A percentile compares a stretch with the other conserved stretches of the same genome.
Conservation (phyloP, 495 filamentous ascomycete species). For the Baudoinia panamericana region DNA sequence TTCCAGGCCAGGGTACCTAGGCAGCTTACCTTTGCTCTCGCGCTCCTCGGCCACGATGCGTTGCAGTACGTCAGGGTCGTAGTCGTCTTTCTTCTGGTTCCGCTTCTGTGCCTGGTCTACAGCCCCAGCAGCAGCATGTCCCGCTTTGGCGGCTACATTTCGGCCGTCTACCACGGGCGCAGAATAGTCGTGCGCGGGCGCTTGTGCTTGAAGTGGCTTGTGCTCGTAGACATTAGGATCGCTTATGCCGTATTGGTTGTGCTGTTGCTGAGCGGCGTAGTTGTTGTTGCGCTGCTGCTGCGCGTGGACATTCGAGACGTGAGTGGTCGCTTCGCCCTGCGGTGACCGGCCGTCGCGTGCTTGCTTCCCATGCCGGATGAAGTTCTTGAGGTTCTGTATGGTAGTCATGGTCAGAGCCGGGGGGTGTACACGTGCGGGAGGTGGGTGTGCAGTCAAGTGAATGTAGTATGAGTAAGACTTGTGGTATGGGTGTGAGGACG, state of each 20-base stretch:
- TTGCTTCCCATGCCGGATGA: constrained; percentile 97
- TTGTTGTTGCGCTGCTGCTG: constrained; percentile 42
- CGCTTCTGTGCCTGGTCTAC: constrained; percentile 37
- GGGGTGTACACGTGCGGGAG: constrained; percentile 1
- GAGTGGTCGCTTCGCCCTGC: constrained; percentile 52
- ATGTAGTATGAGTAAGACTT: no score
- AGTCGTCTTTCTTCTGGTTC: constrained; percentile 37
- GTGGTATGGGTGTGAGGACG: no score
- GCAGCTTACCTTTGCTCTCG: constrained; percentile 68
- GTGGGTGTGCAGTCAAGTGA: no score
- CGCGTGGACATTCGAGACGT: constrained; percentile 53
- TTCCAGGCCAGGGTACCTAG: constrained; percentile 82
- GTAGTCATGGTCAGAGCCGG: constrained; percentile 23
- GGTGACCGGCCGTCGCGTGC: constrained; percentile 56
- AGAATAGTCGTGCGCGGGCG: constrained; percentile 36
- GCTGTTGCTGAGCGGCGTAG: constrained; percentile 14
- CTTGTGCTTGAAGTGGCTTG: constrained; percentile 32
- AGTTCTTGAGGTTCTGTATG: constrained; percentile 81
- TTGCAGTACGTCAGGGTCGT: constrained; percentile 56
- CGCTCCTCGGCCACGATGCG: constrained; percentile 85
- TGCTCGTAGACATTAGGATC: constrained; percentile 36
- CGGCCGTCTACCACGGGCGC: constrained; percentile 43
- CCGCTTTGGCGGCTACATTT: constrained; percentile 53
- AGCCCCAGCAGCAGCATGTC: constrained; percentile 43
- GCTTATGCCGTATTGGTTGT: constrained; percentile 45